Conservation (phyloP, 2,329 filamentous ascomycete genomes). For the Aspergillus unguis region DNA sequence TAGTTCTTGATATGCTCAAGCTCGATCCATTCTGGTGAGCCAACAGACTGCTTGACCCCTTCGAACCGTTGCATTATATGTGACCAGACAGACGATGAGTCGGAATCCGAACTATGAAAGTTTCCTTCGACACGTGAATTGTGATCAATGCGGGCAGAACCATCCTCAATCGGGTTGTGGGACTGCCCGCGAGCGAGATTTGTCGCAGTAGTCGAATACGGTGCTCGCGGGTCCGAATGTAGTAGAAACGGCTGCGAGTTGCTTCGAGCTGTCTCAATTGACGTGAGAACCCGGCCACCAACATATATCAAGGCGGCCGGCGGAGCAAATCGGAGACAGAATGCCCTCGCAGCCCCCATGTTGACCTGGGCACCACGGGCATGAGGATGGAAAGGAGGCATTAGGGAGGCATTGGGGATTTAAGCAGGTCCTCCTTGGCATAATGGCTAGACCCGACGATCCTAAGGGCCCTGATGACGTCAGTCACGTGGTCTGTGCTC, state of each 20-base stretch:
- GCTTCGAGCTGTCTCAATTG: conserved; percentile 25
- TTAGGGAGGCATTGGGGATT: conserved; percentile 14
- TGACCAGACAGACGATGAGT: conserved; percentile 39
- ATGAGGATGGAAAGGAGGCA: conserved; percentile 19
- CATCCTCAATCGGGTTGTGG: conserved; percentile 8
- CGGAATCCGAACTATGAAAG: conserved; percentile 24
- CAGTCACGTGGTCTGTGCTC: conserved; percentile 20
- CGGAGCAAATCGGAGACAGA: conserved; percentile 34
- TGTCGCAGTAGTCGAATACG: conserved; percentile 23
- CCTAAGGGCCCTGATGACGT: conserved; percentile 23
- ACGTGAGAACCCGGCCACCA: conserved; percentile 25
- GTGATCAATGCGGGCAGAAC: conserved; percentile 5
- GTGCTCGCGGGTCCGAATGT: conserved; percentile 21
- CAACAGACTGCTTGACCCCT: conserved; percentile 39
- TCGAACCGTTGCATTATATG: conserved; percentile 51
- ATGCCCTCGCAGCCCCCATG: conserved; percentile 35
- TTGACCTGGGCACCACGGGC: conserved; percentile 22
- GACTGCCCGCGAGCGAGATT: conserved; percentile 14
- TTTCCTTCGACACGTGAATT: background rate
- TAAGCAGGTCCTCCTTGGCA: background rate
- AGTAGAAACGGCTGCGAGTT: conserved; percentile 19
- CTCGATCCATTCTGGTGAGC: conserved; percentile 41
- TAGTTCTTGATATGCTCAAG: conserved; percentile 61
- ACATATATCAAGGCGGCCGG: conserved; percentile 32
- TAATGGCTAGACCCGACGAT: background rate